Conservation (phyloP, 2,329 filamentous ascomycete species). For the Fusarium sp. region DNA sequence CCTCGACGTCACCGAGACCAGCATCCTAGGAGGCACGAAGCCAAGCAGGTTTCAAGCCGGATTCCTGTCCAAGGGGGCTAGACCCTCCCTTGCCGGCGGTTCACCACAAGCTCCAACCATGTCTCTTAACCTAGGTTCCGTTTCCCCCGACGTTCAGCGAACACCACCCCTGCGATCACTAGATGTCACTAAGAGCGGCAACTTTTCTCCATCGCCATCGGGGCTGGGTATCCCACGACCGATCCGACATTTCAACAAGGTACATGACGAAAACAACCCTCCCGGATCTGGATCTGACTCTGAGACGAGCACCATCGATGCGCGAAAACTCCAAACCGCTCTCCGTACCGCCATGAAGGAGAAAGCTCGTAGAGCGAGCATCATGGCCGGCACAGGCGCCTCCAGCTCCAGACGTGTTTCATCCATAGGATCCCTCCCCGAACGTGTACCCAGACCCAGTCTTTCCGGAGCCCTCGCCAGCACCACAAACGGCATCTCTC, state of each 20-base stretch:
- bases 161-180: conserved; percentile 63
- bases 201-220: conserved; percentile 60
- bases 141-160: conserved; percentile 48
- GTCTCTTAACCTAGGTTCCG: conserved; percentile 67
- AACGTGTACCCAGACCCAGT: conserved; percentile 49
- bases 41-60: conserved; percentile 87
- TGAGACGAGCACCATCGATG: conserved; percentile 63
- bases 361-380: conserved; percentile 57
- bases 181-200: conserved; percentile 63
- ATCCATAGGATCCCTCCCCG: conserved; percentile 56
- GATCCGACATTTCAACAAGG: conserved; percentile 52
- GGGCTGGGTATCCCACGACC: conserved; percentile 49
- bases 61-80: conserved; percentile 74
- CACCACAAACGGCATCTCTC: conserved; percentile 67
- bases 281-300: conserved; percentile 63
- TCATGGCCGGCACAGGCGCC: conserved; percentile 51
- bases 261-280: conserved; percentile 65
- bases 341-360: conserved; percentile 65
- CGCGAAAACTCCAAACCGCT: conserved; percentile 66
- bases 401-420: conserved; percentile 59
- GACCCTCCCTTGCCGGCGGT: conserved; percentile 61
- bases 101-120: conserved; percentile 70
- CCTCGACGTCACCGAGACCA: conserved; percentile 64
- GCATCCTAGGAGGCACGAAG: conserved; percentile 57
- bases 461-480: conserved; percentile 61